Base-by-base conservation (phyloP, 1,284 basidiomycete species). In the Leccinum pallidistipes region DNA sequence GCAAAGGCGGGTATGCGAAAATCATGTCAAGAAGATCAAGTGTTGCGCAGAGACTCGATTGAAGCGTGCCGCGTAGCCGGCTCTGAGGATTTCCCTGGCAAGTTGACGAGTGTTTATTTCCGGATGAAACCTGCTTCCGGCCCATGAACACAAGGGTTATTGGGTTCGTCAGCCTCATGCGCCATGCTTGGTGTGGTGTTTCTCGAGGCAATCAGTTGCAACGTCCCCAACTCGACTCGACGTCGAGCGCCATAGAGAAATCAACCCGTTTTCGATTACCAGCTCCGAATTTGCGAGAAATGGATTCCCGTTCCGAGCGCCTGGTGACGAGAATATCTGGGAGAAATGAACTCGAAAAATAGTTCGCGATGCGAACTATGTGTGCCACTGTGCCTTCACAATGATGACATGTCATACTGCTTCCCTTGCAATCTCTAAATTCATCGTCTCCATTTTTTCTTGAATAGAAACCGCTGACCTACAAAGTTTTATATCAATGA, bases 381-480 rank as follows among this genome's bases (percentile, higher is more conserved):
- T 27, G 24, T 27, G 24, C 24, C 24, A 27, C 24, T 27, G 24
- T 36, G 12, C 34, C 34, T n/a, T 38, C 29, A 6, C 10, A 31
- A 5, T 45, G 24, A 12, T 6, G 8, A n/a, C 24, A 21, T 40
- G n/a, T 27, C 31, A 11, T 16, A 18, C 21, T 10, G 11, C 68
- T 68, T 61, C 51, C 56, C 6, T 24, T 27, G 49, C 8, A 14
- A 59, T 60, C 34, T 27, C 43, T 9, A 3, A 38, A 56, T 56
- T 45, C 55, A 58, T 56, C 27, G 34, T 58, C 56, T 52, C 58
- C 52, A 55, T 65, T 56, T 16, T 38, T 6, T 45, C 11, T 56
- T n/a, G 38, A 7, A 29, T 47, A 32, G 31, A 29, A 1, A 16
- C 6, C 12, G 14, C 24, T n/a, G 16, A 34, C 9, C 14, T n/a